These are phyloP conservation scores for Diphasiastrum complanatum DNA, from an alignment of 83 land plant genomes.

Conservation along the genomic window DNA sequence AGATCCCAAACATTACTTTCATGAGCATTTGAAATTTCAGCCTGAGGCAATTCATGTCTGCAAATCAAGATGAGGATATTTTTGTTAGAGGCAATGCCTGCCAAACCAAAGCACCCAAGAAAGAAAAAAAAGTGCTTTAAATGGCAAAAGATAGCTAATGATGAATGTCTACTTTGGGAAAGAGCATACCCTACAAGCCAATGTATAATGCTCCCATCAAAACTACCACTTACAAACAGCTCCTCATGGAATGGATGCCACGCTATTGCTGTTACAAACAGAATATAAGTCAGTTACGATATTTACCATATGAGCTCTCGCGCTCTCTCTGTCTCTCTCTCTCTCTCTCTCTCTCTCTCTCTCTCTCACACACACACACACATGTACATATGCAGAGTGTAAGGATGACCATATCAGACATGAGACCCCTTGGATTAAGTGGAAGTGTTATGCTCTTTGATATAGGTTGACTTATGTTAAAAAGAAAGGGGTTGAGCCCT, in stretches of 20 bases:
- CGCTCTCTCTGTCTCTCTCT: no score
- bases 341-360: no score
- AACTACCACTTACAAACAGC: conserved; percentile 96
- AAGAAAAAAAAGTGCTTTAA: neutral
- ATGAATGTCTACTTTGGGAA: neutral
- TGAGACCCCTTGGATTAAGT: no score
- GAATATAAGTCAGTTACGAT: no score
- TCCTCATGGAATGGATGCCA: conserved; percentile 99
- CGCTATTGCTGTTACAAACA: conserved; percentile 61
- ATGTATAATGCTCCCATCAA: conserved; percentile 89
- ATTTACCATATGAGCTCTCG: no score
- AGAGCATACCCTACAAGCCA: conserved; percentile 94
- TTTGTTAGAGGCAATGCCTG: neutral
- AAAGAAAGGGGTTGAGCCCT: no score
- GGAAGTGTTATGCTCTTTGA: no score
- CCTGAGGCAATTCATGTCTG: conserved; percentile 93
- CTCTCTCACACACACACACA: no score
- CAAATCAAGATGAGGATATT: neutral
- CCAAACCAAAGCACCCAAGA: neutral
- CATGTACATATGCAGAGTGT: no score
- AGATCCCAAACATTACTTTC: conserved; percentile 96
- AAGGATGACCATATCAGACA: no score
- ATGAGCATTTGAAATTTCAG: conserved; percentile 83
- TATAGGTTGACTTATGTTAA: no score
- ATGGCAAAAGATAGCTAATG: neutral